A percentile compares a stretch with the other conserved stretches of the same genome.
Conservation (phyloP, 257 asterid genomes). For the Agastache rugosa region DNA sequence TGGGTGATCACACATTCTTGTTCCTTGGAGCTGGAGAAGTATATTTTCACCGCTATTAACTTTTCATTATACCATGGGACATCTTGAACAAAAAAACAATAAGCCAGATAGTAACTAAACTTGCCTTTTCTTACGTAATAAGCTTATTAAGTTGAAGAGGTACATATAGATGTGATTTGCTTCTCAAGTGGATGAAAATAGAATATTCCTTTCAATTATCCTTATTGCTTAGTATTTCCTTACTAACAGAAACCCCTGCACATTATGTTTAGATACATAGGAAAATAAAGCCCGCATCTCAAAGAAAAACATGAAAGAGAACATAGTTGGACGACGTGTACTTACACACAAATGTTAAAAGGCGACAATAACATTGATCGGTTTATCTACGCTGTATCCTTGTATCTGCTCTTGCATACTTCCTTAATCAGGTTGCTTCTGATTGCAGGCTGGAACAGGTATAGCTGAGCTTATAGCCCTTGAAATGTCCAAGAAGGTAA, state of each 20-base stretch:
- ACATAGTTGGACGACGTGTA: neutral
- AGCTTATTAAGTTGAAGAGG: neutral
- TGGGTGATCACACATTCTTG: conserved; percentile 90
- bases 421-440: conserved; percentile 26
- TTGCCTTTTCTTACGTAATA: conserved; percentile 1
- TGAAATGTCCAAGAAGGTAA: conserved; percentile 85
- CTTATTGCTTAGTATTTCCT: neutral
- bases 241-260: neutral
- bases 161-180: neutral
- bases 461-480: conserved; percentile 97
- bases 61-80: neutral
- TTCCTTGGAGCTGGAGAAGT: conserved; percentile 99
- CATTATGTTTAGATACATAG: neutral
- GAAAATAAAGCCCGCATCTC: neutral
- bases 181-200: conserved; percentile 12
- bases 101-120: conserved; percentile 4
- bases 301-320: neutral
- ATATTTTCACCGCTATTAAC: conserved; percentile 30
- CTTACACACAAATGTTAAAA: neutral
- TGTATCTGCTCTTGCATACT: conserved; percentile 4
- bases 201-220: neutral
- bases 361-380: neutral
- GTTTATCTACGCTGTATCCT: neutral
- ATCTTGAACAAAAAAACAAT: conserved; percentile 16
- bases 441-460: conserved; percentile 95